Base-by-base conservation (phyloP, 2,329 filamentous ascomycete genomes). In the Thermoascus crustaceus region DNA sequence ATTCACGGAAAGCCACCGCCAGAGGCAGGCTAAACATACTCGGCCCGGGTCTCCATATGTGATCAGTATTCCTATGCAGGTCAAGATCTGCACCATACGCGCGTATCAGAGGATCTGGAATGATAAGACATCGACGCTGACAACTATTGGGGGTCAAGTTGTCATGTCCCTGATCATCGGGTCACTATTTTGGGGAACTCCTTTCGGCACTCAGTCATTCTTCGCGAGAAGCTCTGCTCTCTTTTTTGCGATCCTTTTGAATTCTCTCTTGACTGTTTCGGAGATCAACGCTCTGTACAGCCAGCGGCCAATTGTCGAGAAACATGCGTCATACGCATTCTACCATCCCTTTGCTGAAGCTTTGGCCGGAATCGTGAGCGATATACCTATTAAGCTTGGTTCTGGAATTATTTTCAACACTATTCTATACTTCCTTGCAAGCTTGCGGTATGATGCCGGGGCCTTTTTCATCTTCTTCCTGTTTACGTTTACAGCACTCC, bases 261-360 rank as follows among this genome's bases (percentile, higher is more conserved):
- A 82, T 50, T 66, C 70, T 32, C 61, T 85, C 3, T 57, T 82
- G 4, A 71, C 76, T 34, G 75, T 84, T 58, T 73, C 77, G 0
- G 81, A 80, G 69, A 93, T 94, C 55, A 68, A 93, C 20, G 87
- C 84, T 0, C 74, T 94, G 8, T 95, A 93, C 55, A 78, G 84
- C 8, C 87, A 94, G 74, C 80, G 88, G 22, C 83, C 85, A 3
- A 93, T 95, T 47, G 85, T 95, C 40, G 87, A 94, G 55, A 95
- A 95, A 58, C 88, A 95, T 52, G 69, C 73, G 33, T 79, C 83
- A 37, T 95, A 94, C 54, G 86, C 87, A 6, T 73, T 95, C 14
- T 94, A 94, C 48, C 88, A 94, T 55, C 86, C 89, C 0, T 88
- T 83, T 5, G 80, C 86, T 10, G 87, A 95, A 67, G 85, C 87